phyloP scores from a whole-genome alignment of 2,329 filamentous ascomycete species.

The Alternaria triticimaculans region DNA sequence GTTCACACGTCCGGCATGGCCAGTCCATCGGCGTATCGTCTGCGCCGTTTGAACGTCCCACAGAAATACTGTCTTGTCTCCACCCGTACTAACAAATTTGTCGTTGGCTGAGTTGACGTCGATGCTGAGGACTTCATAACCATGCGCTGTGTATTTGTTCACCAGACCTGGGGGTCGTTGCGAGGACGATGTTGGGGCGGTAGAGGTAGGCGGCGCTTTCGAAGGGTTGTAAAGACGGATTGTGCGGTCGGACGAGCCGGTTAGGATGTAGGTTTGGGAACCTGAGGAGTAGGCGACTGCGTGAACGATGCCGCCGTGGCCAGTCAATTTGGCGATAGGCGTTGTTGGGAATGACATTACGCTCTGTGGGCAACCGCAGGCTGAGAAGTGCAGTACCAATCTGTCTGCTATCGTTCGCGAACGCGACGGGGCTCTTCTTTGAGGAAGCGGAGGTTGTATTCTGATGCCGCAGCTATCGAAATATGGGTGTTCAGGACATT shows the following conservation, averaged over 20 bases:
- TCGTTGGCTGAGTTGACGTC: conserved; percentile 77
- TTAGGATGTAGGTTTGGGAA: conserved; percentile 68
- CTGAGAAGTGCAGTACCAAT: background rate
- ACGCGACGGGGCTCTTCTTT: background rate
- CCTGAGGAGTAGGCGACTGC: conserved; percentile 59
- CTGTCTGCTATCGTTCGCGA: background rate
- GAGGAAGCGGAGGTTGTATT: background rate
- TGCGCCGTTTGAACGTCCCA: conserved; percentile 89
- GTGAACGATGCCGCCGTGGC: conserved; percentile 56
- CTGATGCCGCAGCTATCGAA: conserved; percentile 6
- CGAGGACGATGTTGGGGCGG: conserved; percentile 39
- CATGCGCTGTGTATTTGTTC: conserved; percentile 87
- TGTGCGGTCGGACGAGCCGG: conserved; percentile 82
- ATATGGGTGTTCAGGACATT: conserved; percentile 28
- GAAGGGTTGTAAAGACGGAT: conserved; percentile 86
- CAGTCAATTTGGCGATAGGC: conserved; percentile 50
- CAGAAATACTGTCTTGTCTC: conserved; percentile 88
- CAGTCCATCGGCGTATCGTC: conserved; percentile 77
- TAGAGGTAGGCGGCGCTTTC: conserved; percentile 52
- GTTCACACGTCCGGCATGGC: conserved; percentile 78
- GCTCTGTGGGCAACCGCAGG: background rate
- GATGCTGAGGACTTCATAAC: conserved; percentile 88
- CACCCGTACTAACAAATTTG: conserved; percentile 84
- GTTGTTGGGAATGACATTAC: conserved; percentile 52
- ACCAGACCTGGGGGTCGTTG: conserved; percentile 63